Evolutionary conservation across 2,329 filamentous ascomycete genomes (phyloP), one percentile per base, ranked within the genome.

Genomic region (Hypoxylon sp.): DNA sequence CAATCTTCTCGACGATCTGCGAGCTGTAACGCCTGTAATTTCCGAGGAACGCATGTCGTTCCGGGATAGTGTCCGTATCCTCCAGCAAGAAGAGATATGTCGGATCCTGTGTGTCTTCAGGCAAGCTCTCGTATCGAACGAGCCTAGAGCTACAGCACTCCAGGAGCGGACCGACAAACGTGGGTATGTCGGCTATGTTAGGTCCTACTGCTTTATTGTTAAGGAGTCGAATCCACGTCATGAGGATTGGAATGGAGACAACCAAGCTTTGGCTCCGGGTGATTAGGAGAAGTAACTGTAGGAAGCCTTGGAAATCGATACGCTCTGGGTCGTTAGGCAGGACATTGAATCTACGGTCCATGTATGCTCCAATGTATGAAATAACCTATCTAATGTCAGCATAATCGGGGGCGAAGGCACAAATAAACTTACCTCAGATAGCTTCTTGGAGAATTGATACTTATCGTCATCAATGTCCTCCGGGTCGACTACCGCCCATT

Each of bases 11-110:
- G 46, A 99, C 91, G 17, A 97, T 83, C 52, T 90, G 87, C 2
- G 87, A 86, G 69, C 91, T 94, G 66, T 96, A 97, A 51, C 94
- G 83, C 27, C 94, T 82, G 70, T 99, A 99, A 67, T 99, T 97
- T 3, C 93, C 91, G 7, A 97, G 80, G 69, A 99, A 99, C 1
- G 91, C 91, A 72, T 99, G 94, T 16, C 91, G 83, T 69, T 99
- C 94, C 0, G 94, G 94, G 13, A 93, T 78, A 0, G 93, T 97
- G 66, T 99, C 94, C 47, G 96, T 95, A 67, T 99, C 94, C 66
- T 97, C 92, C 64, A 91, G 80, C 1, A 99, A 78, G 60, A 96
- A 94, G 7, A 90, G 76, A 51, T 91, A 82, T 0, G 89, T 92
- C 2, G 89, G 80, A 62, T 97, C 87, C 35, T 90, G 83, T 0